Evolutionary conservation across 768 basidiomycete species (phyloP).

Genomic region (Candolleomyces aberdarensis): DNA sequence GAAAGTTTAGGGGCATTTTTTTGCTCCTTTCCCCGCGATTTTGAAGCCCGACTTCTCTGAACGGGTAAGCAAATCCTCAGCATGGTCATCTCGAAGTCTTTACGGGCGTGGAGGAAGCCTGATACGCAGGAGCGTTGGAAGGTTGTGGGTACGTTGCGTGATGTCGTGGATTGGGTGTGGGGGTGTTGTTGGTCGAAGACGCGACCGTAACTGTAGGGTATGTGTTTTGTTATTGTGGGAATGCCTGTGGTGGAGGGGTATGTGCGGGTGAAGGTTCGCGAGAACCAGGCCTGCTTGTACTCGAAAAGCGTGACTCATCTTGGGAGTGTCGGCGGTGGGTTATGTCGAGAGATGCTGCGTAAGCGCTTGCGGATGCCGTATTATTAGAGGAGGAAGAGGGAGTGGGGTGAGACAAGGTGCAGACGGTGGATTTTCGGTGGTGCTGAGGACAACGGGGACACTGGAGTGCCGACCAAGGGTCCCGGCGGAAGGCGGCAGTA

Average conservation of each 20-base stretch:
- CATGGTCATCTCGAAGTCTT: no score
- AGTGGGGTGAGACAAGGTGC: background rate
- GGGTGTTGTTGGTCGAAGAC: no score
- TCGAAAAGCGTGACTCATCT: background rate
- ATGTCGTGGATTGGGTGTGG: constrained; percentile 6
- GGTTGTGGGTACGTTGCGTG: no score
- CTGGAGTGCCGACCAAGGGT: constrained; percentile 28
- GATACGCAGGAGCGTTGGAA: no score
- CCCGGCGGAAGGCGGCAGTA: constrained; percentile 9
- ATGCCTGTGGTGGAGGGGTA: constrained; percentile 14
- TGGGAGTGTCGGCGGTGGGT: constrained; percentile 15
- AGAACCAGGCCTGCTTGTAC: background rate
- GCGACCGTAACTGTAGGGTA: no score
- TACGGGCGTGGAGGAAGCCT: no score
- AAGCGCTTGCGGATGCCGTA: constrained; percentile 8
- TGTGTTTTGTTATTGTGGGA: no score
- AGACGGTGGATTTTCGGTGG: constrained; percentile 28
- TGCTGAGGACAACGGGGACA: constrained; percentile 32
- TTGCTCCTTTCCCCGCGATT: no score
- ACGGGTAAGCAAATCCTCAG: no score
- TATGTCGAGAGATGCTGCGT: constrained; percentile 13
- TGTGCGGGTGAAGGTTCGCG: background rate
- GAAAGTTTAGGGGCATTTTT: no score
- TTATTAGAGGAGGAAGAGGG: background rate
- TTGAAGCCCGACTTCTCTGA: no score